Conservation (phyloP, 768 basidiomycete genomes). For the Suillus occidentalis region DNA sequence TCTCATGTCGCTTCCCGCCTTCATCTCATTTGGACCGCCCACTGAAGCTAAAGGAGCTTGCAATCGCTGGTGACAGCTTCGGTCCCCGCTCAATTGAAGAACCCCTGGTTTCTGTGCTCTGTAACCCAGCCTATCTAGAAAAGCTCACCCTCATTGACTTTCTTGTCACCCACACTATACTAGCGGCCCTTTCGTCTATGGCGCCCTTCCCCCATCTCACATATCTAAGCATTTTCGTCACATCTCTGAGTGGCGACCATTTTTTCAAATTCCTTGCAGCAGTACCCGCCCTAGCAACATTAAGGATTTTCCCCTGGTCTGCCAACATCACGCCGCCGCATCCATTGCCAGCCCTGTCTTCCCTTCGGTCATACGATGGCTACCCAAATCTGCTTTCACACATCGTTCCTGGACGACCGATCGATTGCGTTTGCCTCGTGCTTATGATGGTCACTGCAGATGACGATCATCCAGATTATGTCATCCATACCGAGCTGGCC, state of each 20-base stretch:
- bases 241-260: neutral
- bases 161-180: neutral
- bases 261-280: neutral
- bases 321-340: neutral
- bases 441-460: neutral
- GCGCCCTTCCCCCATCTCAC: neutral
- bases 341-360: conserved; percentile 2
- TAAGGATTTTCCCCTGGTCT: conserved; percentile 1
- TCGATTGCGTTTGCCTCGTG: neutral
- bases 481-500: neutral
- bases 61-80: neutral
- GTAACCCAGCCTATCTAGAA: conserved; percentile 2
- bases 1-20: neutral
- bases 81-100: neutral
- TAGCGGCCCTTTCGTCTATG: neutral
- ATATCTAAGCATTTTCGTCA: neutral
- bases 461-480: neutral
- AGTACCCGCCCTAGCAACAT: neutral
- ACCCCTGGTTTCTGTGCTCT: neutral
- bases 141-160: neutral
- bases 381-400: neutral
- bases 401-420: conserved; percentile 1
- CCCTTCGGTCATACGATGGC: neutral
- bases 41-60: conserved; percentile 4
- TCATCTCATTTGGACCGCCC: neutral